A percentile compares a stretch with the other conserved stretches of the same genome.
phyloP scores from a whole-genome alignment of 352 stramenopile species.

The Elongisporangium anandrum region DNA sequence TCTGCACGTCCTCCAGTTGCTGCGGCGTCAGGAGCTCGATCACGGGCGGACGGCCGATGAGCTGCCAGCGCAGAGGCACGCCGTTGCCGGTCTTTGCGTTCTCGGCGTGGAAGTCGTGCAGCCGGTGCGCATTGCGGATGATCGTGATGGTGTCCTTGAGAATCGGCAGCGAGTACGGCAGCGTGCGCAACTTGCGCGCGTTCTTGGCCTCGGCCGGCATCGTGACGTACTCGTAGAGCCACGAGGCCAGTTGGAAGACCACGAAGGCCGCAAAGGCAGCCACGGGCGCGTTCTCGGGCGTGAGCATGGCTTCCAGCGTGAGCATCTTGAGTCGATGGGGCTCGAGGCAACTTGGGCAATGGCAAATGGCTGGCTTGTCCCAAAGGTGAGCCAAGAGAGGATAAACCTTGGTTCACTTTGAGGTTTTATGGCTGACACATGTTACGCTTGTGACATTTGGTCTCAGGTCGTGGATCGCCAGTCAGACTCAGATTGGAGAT shows the following conservation, averaged over 20 bases:
- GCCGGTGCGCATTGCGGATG: background rate
- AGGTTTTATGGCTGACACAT: background rate
- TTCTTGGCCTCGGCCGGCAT: background rate
- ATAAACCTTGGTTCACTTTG: background rate
- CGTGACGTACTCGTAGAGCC: background rate
- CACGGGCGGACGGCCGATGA: conserved; percentile 27
- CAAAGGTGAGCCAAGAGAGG: too few relatives aligned
- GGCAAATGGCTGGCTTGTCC: background rate
- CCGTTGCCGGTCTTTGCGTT: conserved; percentile 14
- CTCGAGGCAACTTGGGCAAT: background rate
- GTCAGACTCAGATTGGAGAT: too few relatives aligned
- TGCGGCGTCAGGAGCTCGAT: conserved; percentile 36
- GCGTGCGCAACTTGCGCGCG: background rate
- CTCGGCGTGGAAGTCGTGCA: background rate
- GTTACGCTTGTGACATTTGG: background rate
- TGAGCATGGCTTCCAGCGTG: background rate
- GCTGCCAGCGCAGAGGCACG: conserved; percentile 19
- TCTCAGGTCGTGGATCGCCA: background rate
- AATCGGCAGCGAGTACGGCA: background rate
- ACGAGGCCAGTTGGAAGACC: background rate
- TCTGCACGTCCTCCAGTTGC: conserved; percentile 52
- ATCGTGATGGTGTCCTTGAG: background rate
- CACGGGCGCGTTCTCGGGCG: background rate
- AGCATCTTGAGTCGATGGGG: background rate
- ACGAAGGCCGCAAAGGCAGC: background rate